Percentiles rank a stretch among this genome's conserved stretches.
These are phyloP conservation scores for Heliosperma pusillum DNA, from an alignment of 148 eudicot species.

Conservation along the genomic window DNA sequence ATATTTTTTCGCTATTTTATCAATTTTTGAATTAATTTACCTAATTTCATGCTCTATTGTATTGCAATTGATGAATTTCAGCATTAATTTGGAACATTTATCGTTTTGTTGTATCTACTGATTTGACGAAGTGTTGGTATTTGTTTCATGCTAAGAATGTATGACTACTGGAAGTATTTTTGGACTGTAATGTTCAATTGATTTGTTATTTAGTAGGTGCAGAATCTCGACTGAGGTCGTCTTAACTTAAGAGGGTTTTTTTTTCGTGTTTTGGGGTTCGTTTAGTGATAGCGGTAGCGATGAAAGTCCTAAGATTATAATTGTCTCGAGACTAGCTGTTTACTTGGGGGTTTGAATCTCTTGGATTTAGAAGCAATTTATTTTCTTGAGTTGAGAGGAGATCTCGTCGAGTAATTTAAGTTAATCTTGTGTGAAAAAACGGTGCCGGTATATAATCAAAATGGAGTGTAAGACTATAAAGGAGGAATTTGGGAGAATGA, in stretches of 20 bases:
- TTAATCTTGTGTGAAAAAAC: neutral
- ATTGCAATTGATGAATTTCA: conserved; percentile 8
- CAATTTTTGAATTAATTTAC: neutral
- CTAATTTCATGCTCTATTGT: conserved; percentile 2
- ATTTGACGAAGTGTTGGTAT: neutral
- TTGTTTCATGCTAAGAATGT: neutral
- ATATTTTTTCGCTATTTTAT: neutral
- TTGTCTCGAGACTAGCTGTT: neutral
- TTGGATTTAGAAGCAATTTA: neutral
- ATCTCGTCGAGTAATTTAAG: neutral
- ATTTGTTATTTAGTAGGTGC: neutral
- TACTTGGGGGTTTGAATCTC: neutral
- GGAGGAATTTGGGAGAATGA: neutral
- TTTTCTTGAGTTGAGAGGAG: neutral
- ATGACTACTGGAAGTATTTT: neutral
- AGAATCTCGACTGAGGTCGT: too few relatives aligned
- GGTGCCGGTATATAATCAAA: neutral
- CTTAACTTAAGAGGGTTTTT: too few relatives aligned
- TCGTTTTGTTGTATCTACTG: neutral
- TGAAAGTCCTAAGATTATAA: too few relatives aligned
- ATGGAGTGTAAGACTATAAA: neutral
- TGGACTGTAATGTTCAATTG: neutral
- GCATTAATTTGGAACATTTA: neutral
- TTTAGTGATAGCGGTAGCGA: too few relatives aligned
- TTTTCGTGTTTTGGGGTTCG: too few relatives aligned